Conservation (phyloP, 352 stramenopile genomes). For the Phytopythium montanum region DNA sequence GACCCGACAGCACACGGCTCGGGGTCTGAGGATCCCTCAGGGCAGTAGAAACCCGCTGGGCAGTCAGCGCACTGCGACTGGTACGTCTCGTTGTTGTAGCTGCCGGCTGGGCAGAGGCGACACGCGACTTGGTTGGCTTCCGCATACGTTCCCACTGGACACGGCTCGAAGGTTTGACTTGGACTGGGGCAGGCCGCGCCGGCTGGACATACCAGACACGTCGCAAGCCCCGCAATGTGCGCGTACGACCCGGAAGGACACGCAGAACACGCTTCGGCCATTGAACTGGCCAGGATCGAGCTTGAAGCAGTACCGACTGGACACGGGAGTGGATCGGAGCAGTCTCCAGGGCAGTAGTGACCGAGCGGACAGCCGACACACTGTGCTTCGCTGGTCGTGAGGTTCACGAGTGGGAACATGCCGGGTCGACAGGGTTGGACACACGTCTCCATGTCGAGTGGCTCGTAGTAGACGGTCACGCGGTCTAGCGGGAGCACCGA, state of each 20-base stretch:
- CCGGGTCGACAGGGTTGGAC: conserved; percentile 41
- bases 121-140: conserved; percentile 28
- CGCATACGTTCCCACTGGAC: conserved; percentile 52
- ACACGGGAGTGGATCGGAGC: conserved; percentile 30
- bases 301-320: conserved; percentile 37
- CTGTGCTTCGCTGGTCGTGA: conserved; percentile 20
- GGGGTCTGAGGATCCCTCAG: conserved; percentile 22
- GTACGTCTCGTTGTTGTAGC: conserved; percentile 21
- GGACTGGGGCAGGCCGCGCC: conserved; percentile 27
- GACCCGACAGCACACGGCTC: conserved; percentile 26
- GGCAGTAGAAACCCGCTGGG: conserved; percentile 44
- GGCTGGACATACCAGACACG: conserved; percentile 35
- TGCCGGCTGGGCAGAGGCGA: conserved; percentile 40
- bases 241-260: conserved; percentile 48
- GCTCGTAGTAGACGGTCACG: conserved; percentile 54
- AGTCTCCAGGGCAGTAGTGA: conserved; percentile 44
- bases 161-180: conserved; percentile 21
- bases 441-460: conserved; percentile 38
- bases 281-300: conserved; percentile 18
- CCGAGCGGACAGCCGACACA: conserved; percentile 49
- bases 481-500: conserved; percentile 35
- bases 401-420: conserved; percentile 47
- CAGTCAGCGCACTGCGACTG: conserved; percentile 37
- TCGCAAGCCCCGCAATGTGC: conserved; percentile 21
- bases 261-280: conserved; percentile 18